Base-by-base conservation (phyloP, 306 rosid species). In the Neltuma alba region DNA sequence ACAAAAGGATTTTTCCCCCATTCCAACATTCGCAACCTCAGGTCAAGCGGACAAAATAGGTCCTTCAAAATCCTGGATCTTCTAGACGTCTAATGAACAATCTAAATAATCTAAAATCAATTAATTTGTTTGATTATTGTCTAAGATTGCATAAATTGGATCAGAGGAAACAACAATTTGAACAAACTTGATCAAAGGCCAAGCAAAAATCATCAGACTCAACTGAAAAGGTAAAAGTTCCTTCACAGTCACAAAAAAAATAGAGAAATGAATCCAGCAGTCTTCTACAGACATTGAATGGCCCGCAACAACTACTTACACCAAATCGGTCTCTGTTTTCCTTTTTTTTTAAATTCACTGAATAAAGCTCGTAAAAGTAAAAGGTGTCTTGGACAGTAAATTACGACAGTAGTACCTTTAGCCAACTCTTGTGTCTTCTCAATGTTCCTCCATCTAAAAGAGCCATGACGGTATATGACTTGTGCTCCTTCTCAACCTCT, bases 391-490 rank as follows among this genome's bases (percentile, higher is more conserved):
- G 82, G 33, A 57, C 33, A 57, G 8, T 25, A 57, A 44, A 21
- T 18, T 37, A 66, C 50, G 33, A 21, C 10, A 2, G 66, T 70
- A 66, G 69, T 47, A 92, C 98, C 95, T 92, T 95, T 70, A 95
- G 84, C 99, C 98, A 95, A 83, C 86, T 95, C 89, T 89, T 93
- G 54, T 95, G 96, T 81, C 97, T 90, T 85, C 72, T 91, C 89
- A 95, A 82, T 71, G 91, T 86, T 87, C 99, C 99, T 73, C 98
- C 98, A 64, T 95, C 99, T 72, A 95, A 90, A 77, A 95, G 88
- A 84, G 97, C 94, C 99, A 95, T 95, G 79, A 91, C 89, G 68
- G 88, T 86, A 81, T 88, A 90, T 31, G 85, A 84, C 75, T 88
- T 91, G 71, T 84, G 89, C 85, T 86, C 99, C 78, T 63, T 66